A percentile compares a stretch with the other conserved stretches of the same genome.
These are phyloP conservation scores for Trametes polyzona DNA, from an alignment of 1,284 basidiomycete genomes.

Conservation along the genomic window DNA sequence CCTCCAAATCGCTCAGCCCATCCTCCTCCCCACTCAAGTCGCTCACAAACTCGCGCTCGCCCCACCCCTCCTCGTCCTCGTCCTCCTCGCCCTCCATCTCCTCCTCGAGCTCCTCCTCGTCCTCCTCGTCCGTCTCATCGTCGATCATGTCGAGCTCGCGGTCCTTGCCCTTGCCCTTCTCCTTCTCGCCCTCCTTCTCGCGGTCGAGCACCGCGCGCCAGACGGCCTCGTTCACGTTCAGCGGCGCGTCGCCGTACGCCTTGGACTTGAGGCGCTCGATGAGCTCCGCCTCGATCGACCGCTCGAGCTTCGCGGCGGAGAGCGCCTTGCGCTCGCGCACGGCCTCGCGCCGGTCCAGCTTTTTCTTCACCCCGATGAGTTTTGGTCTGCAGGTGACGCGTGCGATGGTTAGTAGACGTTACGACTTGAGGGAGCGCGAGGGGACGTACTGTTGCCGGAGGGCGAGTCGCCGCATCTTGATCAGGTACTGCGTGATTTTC, in stretches of 20 bases:
- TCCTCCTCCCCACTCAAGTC: conserved; percentile 75
- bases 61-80: conserved; percentile 67
- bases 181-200: conserved; percentile 55
- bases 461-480: conserved; percentile 94
- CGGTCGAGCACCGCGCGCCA: conserved; percentile 91
- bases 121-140: conserved; percentile 54
- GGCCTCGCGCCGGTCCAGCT: conserved; percentile 93
- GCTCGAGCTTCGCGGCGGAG: conserved; percentile 92
- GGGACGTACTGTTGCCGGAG: conserved; percentile 84
- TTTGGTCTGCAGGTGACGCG: conserved; percentile 68
- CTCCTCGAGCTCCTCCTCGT: conserved; percentile 61
- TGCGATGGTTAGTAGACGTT: background rate
- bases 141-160: conserved; percentile 51
- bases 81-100: conserved; percentile 48
- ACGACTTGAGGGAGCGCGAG: background rate
- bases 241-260: conserved; percentile 95
- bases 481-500: conserved; percentile 99
- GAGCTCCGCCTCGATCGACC: conserved; percentile 94
- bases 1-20: conserved; percentile 77
- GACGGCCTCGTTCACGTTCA: conserved; percentile 98
- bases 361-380: conserved; percentile 96
- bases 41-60: conserved; percentile 85
- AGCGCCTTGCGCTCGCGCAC: conserved; percentile 95
- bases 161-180: conserved; percentile 47
- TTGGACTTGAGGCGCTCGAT: conserved; percentile 95